Evolutionary conservation across 306 rosid genomes (phyloP).

Genomic region (Quercus glauca): DNA sequence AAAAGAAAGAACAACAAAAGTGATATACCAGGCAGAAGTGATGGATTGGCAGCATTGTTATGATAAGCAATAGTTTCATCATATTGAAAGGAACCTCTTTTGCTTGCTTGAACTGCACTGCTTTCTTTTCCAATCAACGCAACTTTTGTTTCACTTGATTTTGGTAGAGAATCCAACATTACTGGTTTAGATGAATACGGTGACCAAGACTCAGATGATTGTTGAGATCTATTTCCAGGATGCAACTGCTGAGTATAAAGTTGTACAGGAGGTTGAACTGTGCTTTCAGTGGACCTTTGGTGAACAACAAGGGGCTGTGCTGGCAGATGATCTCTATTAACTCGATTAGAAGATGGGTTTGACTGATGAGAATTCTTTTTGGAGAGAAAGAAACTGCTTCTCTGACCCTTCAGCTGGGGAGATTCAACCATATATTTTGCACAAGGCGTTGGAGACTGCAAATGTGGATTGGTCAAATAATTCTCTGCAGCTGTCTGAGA

Average conservation of each 20-base stretch:
- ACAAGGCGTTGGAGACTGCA: too few relatives aligned
- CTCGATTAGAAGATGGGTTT: too few relatives aligned
- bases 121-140: constrained; percentile 4
- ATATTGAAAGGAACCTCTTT: constrained; percentile 4
- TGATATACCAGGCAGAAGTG: not conserved
- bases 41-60: not conserved
- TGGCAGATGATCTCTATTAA: not conserved
- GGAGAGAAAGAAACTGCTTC: too few relatives aligned
- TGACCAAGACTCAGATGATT: not conserved
- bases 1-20: not conserved
- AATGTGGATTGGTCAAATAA: not conserved
- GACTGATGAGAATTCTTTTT: too few relatives aligned
- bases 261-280: not conserved
- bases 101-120: not conserved
- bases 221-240: not conserved
- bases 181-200: too few relatives aligned
- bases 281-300: not conserved
- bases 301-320: not conserved
- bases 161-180: not conserved
- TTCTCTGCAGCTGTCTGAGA: not conserved
- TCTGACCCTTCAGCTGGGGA: too few relatives aligned
- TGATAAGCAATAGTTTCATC: not conserved
- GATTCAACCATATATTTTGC: too few relatives aligned
- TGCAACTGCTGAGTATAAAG: not conserved
- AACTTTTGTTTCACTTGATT: not conserved